Evolutionary conservation across 306 rosid species (phyloP).

Genomic region (Vigna hirtella): DNA sequence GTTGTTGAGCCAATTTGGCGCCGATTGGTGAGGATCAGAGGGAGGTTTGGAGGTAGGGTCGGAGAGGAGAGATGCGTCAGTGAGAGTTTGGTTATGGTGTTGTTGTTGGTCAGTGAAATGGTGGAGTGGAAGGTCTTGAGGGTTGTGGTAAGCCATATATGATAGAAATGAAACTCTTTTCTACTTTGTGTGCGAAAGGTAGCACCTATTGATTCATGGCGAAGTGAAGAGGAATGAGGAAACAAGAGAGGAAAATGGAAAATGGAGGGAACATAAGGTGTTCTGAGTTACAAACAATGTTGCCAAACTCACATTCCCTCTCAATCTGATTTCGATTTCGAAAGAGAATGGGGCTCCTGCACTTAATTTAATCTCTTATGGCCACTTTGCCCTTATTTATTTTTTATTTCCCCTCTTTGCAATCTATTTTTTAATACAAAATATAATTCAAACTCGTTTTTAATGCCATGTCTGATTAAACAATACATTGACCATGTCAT

Average conservation of each 20-base stretch:
- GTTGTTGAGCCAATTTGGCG: constrained; percentile 98
- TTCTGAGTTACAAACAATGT: constrained; percentile 38
- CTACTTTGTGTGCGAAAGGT: background rate
- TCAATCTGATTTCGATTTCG: too few species aligned
- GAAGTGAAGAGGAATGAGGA: background rate
- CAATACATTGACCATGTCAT: too few species aligned
- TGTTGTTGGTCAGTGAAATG: constrained; percentile 66
- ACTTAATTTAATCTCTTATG: too few species aligned
- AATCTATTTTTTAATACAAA: too few species aligned
- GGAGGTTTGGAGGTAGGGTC: constrained; percentile 58
- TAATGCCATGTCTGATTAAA: too few species aligned
- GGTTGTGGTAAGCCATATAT: constrained; percentile 84
- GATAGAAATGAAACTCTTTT: background rate
- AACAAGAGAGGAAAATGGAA: constrained; percentile 35
- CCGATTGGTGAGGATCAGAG: constrained; percentile 64
- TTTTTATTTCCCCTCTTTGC: too few species aligned
- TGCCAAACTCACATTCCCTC: too few species aligned
- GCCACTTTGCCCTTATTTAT: too few species aligned
- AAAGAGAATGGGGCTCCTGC: too few species aligned
- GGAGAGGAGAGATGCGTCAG: constrained; percentile 46
- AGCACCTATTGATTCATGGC: constrained; percentile 34
- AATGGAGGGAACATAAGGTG: constrained; percentile 16
- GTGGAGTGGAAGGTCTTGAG: constrained; percentile 78
- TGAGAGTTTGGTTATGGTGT: constrained; percentile 42
- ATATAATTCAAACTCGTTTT: too few species aligned